Base-by-base conservation (phyloP, 192 early-diverging fungal genomes). In the Entomortierella lignicola region DNA sequence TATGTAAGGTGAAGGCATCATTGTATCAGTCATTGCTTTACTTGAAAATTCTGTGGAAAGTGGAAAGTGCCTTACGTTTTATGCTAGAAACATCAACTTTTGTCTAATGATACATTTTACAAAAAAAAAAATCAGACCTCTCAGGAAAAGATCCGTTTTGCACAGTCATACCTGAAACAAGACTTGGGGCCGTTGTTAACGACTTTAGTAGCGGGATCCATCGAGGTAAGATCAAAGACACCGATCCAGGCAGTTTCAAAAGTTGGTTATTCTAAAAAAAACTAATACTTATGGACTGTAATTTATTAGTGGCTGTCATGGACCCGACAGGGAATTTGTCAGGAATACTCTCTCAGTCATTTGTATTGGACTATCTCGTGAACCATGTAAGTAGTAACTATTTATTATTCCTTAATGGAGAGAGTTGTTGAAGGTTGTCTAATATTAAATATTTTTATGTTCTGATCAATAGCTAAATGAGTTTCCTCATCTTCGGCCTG, bases 141-240 rank as follows among this genome's bases (percentile, higher is more conserved):
- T 96, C 94, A n/a, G 86, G 89, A 8, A 87, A 89, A 55, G 93
- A 96, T 61, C 93, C 94, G 17, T 96, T 95, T 69, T 94, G 92
- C 72, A 89, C 91, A 31, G 89, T 94, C n/a, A 57, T 93, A 34
- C 87, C 89, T 30, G 92, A 94, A 62, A 90, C 94, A 32, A 89
- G 89, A 0, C 72, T 96, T 2, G 75, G 89, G 6, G 90, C 91
- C 30, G 84, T 92, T 6, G 89, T 91, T 8, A 88, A 85, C 37
- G 85, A 93, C 23, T 93, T 96, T 73, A 89, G 89, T 8, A 84
- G 83, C 59, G 91, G 92, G 17, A 90, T 90, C 8, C 94, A 96
- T 66, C 86, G 94, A 66, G 83, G 88, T 87, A 84, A 54, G 41
- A 37, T 10, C 34, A n/a, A n/a, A n/a, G n/a, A n/a, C n/a, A n/a